Conservation (phyloP, 23 red algal species). For the Gracilaria gracilis region DNA sequence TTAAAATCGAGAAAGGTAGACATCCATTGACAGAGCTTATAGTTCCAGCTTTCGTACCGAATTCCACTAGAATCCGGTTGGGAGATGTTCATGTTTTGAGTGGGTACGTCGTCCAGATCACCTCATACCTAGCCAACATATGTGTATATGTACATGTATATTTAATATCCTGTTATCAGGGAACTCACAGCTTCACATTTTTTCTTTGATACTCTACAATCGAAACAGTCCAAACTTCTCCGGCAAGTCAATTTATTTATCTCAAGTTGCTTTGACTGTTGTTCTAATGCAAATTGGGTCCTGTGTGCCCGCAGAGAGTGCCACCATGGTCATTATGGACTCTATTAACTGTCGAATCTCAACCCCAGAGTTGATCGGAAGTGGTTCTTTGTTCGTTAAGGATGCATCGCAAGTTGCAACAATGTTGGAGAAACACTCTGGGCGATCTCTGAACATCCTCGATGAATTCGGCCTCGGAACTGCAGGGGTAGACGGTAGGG, state of each 20-base stretch:
- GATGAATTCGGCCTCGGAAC: conserved; percentile 77
- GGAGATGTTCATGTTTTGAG: conserved; percentile 73
- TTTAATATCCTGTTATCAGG: too few relatives aligned
- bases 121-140: not conserved
- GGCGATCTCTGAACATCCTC: conserved; percentile 34
- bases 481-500: conserved; percentile 56
- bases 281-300: conserved; percentile 64
- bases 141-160: too few relatives aligned
- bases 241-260: conserved; percentile 55
- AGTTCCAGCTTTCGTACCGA: conserved; percentile 59
- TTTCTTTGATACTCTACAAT: not conserved
- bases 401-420: conserved; percentile 65
- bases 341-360: conserved; percentile 42
- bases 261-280: conserved; percentile 57
- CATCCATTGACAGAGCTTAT: conserved; percentile 54
- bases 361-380: conserved; percentile 35
- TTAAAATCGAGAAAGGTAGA: conserved; percentile 58
- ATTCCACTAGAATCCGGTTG: conserved; percentile 27
- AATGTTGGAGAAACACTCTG: conserved; percentile 10
- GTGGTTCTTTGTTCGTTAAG: conserved; percentile 46
- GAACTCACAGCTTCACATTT: too few relatives aligned
- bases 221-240: conserved; percentile 63
- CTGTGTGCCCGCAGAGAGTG: conserved; percentile 36
- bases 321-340: conserved; percentile 31
- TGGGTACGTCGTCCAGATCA: conserved; percentile 45